phyloP scores from a whole-genome alignment of 352 stramenopile genomes.

The Pythium myriotylum region DNA sequence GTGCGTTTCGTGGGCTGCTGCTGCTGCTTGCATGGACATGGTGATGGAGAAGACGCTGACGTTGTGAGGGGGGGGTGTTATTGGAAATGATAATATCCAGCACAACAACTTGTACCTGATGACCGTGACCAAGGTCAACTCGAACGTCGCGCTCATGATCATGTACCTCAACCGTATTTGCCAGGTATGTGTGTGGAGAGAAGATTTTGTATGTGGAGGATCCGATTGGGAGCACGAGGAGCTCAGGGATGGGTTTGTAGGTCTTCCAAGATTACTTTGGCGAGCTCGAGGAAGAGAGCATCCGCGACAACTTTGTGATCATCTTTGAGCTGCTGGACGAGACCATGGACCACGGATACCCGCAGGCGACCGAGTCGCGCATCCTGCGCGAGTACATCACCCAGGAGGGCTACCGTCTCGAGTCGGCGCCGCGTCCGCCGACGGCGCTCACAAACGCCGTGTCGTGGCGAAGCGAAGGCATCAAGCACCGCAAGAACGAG shows the following conservation, averaged over 20 bases:
- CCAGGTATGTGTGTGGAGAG: conserved; percentile 38
- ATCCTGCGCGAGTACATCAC: conserved; percentile 96
- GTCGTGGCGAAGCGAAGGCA: conserved; percentile 98
- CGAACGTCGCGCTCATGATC: conserved; percentile 96
- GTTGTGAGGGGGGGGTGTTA: too few species aligned
- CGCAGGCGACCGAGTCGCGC: conserved; percentile 92
- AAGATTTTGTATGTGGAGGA: background rate
- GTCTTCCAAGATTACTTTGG: conserved; percentile 99
- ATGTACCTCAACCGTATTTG: conserved; percentile 93
- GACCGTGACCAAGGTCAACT: conserved; percentile 98
- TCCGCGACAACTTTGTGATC: conserved; percentile 99
- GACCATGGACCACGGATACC: conserved; percentile 99
- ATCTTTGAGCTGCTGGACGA: conserved; percentile 99
- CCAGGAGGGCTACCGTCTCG: conserved; percentile 96
- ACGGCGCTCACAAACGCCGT: conserved; percentile 99
- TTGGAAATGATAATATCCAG: conserved; percentile 49
- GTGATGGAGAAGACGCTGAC: too few species aligned
- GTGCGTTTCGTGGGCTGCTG: too few species aligned
- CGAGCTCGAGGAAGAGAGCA: conserved; percentile 98
- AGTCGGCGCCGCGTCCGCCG: conserved; percentile 91
- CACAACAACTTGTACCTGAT: conserved; percentile 99
- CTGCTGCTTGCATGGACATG: too few species aligned
- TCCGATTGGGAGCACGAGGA: background rate
- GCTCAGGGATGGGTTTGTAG: too few species aligned
- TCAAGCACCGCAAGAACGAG: conserved; percentile 99